A percentile compares a stretch with the other conserved stretches of the same genome.
phyloP scores from a whole-genome alignment of 345 rosid genomes.

The Dipteronia dyeriana region DNA sequence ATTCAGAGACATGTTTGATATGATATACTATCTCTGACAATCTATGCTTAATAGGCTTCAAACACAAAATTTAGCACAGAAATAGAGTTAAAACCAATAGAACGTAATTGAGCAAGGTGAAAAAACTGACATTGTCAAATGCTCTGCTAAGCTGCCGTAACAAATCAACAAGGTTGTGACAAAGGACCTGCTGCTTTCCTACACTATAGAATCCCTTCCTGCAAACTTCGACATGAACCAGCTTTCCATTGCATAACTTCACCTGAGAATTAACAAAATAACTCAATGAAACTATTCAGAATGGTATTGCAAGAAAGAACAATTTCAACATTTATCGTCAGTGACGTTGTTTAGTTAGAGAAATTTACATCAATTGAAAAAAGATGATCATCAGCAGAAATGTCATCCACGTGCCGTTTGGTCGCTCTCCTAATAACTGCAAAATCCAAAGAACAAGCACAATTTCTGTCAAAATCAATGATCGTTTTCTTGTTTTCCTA shows the following conservation, averaged over 20 bases:
- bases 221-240: conserved; percentile 83
- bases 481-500: neutral
- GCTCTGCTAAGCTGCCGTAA: conserved; percentile 89
- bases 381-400: conserved; percentile 70
- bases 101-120: neutral
- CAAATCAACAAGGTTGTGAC: conserved; percentile 91
- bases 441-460: conserved; percentile 15
- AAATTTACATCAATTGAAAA: conserved; percentile 79
- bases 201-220: conserved; percentile 72
- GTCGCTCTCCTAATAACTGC: conserved; percentile 63
- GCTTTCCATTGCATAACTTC: conserved; percentile 93
- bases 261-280: conserved; percentile 46
- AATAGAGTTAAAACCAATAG: neutral
- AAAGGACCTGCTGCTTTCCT: conserved; percentile 75
- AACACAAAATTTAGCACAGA: neutral
- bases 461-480: neutral
- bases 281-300: conserved; percentile 1
- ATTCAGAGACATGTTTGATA: neutral
- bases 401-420: conserved; percentile 59
- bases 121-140: conserved; percentile 69
- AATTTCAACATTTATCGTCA: neutral
- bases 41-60: neutral
- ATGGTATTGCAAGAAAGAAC: conserved; percentile 2
- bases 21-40: neutral
- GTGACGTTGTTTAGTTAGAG: neutral